A percentile compares a stretch with the other conserved stretches of the same genome.
Conservation (phyloP, 2,329 filamentous ascomycete species). For the Pseudopyricularia javanii region DNA sequence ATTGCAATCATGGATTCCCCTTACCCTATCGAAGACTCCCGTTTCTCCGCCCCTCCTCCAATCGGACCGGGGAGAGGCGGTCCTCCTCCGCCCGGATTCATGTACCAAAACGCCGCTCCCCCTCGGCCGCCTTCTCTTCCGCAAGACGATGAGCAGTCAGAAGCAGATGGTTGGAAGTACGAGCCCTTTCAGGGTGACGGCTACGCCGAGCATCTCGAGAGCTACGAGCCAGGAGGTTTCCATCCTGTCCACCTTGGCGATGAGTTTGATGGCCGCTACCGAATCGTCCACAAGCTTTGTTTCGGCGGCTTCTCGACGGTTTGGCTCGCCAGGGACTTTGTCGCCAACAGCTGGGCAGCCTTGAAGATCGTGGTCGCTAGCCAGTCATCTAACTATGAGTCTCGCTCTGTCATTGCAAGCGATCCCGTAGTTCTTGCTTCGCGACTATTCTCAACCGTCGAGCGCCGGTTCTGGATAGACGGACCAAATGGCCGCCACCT, state of each 20-base stretch:
- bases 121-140: no score
- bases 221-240: constrained; percentile 25
- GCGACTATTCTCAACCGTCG: constrained; percentile 4
- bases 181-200: no score
- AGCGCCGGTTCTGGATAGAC: constrained; percentile 6
- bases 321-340: constrained; percentile 16
- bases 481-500: constrained; percentile 7
- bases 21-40: no score
- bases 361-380: constrained; percentile 14
- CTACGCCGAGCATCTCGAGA: constrained; percentile 2
- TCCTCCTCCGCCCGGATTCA: no score
- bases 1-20: no score
- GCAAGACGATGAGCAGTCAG: no score
- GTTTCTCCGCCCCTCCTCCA: no score
- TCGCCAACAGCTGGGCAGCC: background rate
- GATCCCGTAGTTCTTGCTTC: background rate
- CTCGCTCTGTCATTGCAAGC: background rate
- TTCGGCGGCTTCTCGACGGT: constrained; percentile 30
- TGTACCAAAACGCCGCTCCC: no score
- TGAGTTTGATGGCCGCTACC: constrained; percentile 25
- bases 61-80: no score
- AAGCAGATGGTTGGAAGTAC: no score
- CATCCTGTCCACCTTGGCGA: constrained; percentile 30
- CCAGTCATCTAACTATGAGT: constrained; percentile 1
- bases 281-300: constrained; percentile 29